A percentile compares a stretch with the other conserved stretches of the same genome.
Conservation (phyloP, 257 asterid genomes). For the Jacaranda copaia region DNA sequence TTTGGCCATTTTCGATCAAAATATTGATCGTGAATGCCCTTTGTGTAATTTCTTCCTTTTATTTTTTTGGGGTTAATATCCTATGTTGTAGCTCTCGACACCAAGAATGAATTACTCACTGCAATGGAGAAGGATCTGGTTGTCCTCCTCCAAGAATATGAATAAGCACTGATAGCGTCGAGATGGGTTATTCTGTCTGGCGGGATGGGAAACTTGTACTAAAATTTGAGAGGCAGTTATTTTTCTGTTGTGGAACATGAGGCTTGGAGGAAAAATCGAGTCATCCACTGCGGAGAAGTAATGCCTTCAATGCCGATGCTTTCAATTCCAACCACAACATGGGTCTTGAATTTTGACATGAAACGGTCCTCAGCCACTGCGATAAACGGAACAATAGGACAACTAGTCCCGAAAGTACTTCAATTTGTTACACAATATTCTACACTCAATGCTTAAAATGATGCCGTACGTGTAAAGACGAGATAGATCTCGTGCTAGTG, state of each 20-base stretch:
- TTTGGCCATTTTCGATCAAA: conserved; percentile 51
- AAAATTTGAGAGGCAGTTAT: background rate
- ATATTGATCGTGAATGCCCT: background rate
- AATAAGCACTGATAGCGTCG: background rate
- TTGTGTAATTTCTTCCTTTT: background rate
- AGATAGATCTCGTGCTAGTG: too few species aligned
- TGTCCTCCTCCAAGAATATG: background rate
- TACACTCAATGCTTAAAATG: too few species aligned
- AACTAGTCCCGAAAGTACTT: too few species aligned
- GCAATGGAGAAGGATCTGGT: conserved; percentile 1
- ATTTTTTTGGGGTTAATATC: background rate
- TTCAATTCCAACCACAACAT: too few species aligned
- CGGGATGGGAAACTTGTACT: background rate
- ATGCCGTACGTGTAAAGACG: too few species aligned
- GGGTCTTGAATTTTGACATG: too few species aligned
- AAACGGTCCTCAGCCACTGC: too few species aligned
- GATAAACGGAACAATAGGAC: too few species aligned
- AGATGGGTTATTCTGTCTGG: background rate
- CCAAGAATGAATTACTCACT: background rate
- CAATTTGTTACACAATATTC: too few species aligned
- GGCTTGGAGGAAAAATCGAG: background rate
- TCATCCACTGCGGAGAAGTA: conserved; percentile 3
- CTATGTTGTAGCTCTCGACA: background rate
- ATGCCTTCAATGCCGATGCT: background rate
- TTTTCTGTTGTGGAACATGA: conserved; percentile 21